Percentiles rank a stretch among this genome's conserved stretches.
Evolutionary conservation across 2,329 filamentous ascomycete species (phyloP).

Genomic region (Sporothrix humicola): DNA sequence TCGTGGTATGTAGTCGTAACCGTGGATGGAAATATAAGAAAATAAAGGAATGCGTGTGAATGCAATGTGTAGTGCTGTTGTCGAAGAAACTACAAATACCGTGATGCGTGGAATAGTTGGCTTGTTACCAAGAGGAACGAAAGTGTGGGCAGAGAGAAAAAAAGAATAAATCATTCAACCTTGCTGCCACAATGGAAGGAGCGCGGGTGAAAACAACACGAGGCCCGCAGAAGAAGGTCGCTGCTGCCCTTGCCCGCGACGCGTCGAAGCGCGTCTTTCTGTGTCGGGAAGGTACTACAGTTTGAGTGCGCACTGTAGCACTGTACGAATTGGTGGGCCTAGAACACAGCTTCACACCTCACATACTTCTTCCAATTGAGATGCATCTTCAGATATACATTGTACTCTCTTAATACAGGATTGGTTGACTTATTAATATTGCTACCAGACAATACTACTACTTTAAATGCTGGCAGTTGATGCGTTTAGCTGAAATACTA

Average conservation of each 20-base stretch:
- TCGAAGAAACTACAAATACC: conserved; percentile 6
- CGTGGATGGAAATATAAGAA: not conserved
- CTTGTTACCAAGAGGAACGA: conserved; percentile 17
- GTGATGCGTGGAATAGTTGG: conserved; percentile 2
- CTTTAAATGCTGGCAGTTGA: too few species aligned
- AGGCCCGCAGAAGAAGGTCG: conserved; percentile 1
- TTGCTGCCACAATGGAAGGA: not conserved
- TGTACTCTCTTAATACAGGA: not conserved
- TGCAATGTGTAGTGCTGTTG: conserved; percentile 9
- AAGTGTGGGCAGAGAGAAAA: not conserved
- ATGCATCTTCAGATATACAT: not conserved
- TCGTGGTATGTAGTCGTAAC: not conserved
- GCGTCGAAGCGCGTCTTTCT: conserved; percentile 27
- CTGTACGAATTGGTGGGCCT: not conserved
- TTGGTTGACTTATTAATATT: too few species aligned
- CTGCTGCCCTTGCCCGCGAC: conserved; percentile 20
- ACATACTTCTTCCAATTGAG: not conserved
- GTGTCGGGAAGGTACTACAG: not conserved
- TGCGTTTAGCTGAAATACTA: too few species aligned
- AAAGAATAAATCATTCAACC: not conserved
- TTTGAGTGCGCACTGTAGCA: not conserved
- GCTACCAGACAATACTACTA: too few species aligned
- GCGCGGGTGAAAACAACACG: conserved; percentile 22
- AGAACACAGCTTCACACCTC: not conserved
- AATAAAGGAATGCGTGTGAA: too few species aligned